phyloP scores from a whole-genome alignment of 495 filamentous ascomycete genomes.

The Aspergillus funiculosus region DNA sequence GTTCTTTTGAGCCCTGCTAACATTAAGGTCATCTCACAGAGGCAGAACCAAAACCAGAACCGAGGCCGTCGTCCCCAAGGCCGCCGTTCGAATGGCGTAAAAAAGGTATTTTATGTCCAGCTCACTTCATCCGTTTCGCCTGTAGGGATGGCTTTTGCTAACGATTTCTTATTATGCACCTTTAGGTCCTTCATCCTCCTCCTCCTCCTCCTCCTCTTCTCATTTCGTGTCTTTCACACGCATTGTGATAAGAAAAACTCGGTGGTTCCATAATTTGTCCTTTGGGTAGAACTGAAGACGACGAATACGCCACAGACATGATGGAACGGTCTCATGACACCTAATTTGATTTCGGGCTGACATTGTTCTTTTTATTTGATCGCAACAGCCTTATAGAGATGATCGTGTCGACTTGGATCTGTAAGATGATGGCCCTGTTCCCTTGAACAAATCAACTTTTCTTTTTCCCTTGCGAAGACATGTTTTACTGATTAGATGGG shows the following conservation, averaged over 20 bases:
- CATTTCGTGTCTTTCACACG: slow-evolving; percentile 35
- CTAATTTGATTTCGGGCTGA: slow-evolving; percentile 51
- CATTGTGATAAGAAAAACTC: slow-evolving; percentile 34
- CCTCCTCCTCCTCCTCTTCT: slow-evolving; percentile 32
- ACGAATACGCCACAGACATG: slow-evolving; percentile 29
- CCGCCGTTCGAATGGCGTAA: slow-evolving; percentile 71
- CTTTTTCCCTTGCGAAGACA: no score
- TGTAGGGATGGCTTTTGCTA: slow-evolving; percentile 20
- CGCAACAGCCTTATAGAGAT: slow-evolving; percentile 51
- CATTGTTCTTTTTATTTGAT: slow-evolving; percentile 44
- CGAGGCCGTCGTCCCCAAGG: slow-evolving; percentile 52
- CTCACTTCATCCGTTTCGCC: not conserved
- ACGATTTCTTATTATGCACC: slow-evolving; percentile 27
- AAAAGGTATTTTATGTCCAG: slow-evolving; percentile 56
- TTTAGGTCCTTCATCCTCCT: slow-evolving; percentile 36
- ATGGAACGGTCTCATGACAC: slow-evolving; percentile 41
- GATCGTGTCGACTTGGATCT: slow-evolving; percentile 52
- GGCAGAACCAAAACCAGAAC: slow-evolving; percentile 31
- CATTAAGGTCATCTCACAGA: slow-evolving; percentile 17
- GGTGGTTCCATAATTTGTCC: slow-evolving; percentile 31
- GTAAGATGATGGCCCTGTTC: slow-evolving; percentile 27
- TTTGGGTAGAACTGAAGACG: slow-evolving; percentile 31
- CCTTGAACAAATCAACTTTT: no score
- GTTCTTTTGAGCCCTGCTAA: slow-evolving; percentile 12
- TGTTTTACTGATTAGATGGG: slow-evolving; percentile 4